phyloP scores from a whole-genome alignment of 768 basidiomycete species.

The Ramaria sp. region DNA sequence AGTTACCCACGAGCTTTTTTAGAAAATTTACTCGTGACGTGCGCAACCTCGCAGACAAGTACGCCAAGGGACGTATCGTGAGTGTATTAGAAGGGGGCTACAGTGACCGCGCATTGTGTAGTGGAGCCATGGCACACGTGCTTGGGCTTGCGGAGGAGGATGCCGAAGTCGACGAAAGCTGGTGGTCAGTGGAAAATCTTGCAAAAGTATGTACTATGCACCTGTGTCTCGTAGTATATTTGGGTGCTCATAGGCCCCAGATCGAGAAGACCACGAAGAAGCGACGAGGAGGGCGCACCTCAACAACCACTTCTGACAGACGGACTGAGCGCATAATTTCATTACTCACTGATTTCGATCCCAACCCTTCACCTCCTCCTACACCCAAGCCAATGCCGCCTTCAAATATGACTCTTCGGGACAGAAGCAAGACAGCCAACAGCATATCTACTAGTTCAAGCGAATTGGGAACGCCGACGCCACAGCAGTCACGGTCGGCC shows the following conservation, averaged over 20 bases:
- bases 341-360: slow-evolving; percentile 35
- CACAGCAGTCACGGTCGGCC: slow-evolving; percentile 1
- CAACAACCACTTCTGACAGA: slow-evolving; percentile 25
- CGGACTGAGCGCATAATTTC: slow-evolving; percentile 53
- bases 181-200: slow-evolving; percentile 62
- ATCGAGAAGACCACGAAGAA: slow-evolving; percentile 58
- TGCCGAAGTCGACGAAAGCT: slow-evolving; percentile 23
- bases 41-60: slow-evolving; percentile 48
- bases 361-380: slow-evolving; percentile 15
- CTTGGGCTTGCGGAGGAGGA: slow-evolving; percentile 38
- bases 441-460: background rate
- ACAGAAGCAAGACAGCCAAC: slow-evolving; percentile 21
- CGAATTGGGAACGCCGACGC: slow-evolving; percentile 11
- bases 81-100: slow-evolving; percentile 96
- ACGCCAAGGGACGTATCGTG: slow-evolving; percentile 60
- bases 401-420: slow-evolving; percentile 39
- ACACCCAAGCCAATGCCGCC: slow-evolving; percentile 21
- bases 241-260: slow-evolving; percentile 24
- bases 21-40: slow-evolving; percentile 72
- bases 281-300: slow-evolving; percentile 36
- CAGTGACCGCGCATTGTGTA: slow-evolving; percentile 78
- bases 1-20: slow-evolving; percentile 81
- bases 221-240: background rate
- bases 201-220: slow-evolving; percentile 32
- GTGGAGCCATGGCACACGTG: slow-evolving; percentile 76